Conservation (phyloP, 2,329 filamentous ascomycete genomes). For the Alternaria sp. region DNA sequence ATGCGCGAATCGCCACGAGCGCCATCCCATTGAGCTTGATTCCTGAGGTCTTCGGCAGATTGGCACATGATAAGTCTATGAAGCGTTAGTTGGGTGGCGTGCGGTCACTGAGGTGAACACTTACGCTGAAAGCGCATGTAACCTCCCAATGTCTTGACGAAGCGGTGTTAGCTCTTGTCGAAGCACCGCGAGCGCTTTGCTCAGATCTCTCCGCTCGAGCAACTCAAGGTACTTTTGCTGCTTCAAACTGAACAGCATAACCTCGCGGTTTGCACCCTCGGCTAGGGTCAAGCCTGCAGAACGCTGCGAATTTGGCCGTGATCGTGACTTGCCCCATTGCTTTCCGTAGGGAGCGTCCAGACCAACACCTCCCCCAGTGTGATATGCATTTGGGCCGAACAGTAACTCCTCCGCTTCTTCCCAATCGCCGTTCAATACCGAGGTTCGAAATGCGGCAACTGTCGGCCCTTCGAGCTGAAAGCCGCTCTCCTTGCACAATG, state of each 20-base stretch:
- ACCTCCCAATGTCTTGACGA: constrained; percentile 76
- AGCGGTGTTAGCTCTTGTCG: constrained; percentile 87
- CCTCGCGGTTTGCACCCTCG: constrained; percentile 75
- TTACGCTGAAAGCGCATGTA: constrained; percentile 82
- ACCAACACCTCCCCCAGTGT: constrained; percentile 56
- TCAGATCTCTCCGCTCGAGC: constrained; percentile 77
- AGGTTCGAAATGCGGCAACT: constrained; percentile 83
- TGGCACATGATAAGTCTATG: constrained; percentile 85
- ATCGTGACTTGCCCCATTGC: constrained; percentile 43
- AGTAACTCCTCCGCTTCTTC: constrained; percentile 82
- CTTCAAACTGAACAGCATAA: constrained; percentile 87
- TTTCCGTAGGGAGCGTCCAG: constrained; percentile 47
- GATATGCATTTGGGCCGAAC: constrained; percentile 61
- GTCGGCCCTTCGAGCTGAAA: constrained; percentile 85
- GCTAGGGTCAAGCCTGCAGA: constrained; percentile 72
- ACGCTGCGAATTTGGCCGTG: constrained; percentile 47
- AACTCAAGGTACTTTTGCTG: constrained; percentile 96
- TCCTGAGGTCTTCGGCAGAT: constrained; percentile 76
- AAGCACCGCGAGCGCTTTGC: constrained; percentile 79
- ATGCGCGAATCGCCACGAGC: constrained; percentile 77
- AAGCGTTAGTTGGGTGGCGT: constrained; percentile 29
- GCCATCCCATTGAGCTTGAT: constrained; percentile 85
- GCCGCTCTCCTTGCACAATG: constrained; percentile 81
- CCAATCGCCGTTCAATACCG: constrained; percentile 85
- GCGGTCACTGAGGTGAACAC: constrained; percentile 15